A percentile compares a stretch with the other conserved stretches of the same genome.
Evolutionary conservation across 352 stramenopile genomes (phyloP).

Genomic region (Phytophthora sojae): DNA sequence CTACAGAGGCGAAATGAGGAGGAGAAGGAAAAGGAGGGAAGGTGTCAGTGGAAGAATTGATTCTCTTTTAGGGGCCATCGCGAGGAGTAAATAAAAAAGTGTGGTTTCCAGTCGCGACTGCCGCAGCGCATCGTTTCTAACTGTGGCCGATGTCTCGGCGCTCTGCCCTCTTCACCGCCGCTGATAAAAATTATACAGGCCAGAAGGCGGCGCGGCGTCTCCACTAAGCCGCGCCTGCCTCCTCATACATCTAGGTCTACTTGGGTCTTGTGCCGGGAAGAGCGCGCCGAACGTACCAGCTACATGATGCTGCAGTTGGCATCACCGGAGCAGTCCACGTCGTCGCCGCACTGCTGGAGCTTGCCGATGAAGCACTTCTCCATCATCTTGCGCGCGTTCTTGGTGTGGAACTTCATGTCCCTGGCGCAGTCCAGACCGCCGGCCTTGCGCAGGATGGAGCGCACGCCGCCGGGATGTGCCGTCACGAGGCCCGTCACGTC

Average conservation of each 20-base stretch:
- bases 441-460: conserved; percentile 84
- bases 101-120: conserved; percentile 6
- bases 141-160: not conserved
- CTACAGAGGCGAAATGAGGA: not conserved
- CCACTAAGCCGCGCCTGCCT: not conserved
- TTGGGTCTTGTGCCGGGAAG: not conserved
- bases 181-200: conserved; percentile 39
- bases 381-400: conserved; percentile 75
- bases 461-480: conserved; percentile 76
- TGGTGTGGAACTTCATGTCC: conserved; percentile 89
- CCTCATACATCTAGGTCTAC: conserved; percentile 27
- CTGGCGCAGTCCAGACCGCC: conserved; percentile 75
- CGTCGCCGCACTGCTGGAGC: conserved; percentile 65
- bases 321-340: conserved; percentile 36
- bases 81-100: conserved; percentile 33
- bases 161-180: not conserved
- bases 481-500: conserved; percentile 85
- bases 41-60: not conserved
- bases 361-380: conserved; percentile 87
- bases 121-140: conserved; percentile 6
- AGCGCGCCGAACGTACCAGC: not conserved
- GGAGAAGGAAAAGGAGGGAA: conserved; percentile 7
- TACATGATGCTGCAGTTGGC: conserved; percentile 84
- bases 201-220: not conserved
- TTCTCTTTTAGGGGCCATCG: conserved; percentile 6